Conservation (phyloP, 2,329 filamentous ascomycete genomes). For the Penicillium sp. region DNA sequence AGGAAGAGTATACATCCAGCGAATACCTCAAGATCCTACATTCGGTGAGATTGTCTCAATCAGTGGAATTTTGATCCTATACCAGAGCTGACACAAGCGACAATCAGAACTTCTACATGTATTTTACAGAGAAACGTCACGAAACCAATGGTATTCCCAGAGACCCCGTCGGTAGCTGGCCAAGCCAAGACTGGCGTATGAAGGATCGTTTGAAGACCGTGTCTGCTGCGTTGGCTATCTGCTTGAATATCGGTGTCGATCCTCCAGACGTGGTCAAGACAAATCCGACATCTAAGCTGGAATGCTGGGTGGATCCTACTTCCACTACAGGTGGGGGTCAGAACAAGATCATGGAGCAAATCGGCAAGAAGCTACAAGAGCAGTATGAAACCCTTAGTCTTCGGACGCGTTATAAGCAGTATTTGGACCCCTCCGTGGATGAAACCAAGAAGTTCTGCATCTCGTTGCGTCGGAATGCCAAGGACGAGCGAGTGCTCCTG, state of each 20-base stretch:
- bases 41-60: slow-evolving; percentile 54
- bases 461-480: slow-evolving; percentile 84
- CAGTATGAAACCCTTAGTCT: slow-evolving; percentile 96
- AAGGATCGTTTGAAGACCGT: slow-evolving; percentile 94
- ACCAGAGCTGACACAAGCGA: slow-evolving; percentile 16
- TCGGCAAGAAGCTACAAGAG: slow-evolving; percentile 90
- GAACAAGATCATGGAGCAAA: slow-evolving; percentile 83
- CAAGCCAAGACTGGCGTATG: slow-evolving; percentile 93
- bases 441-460: slow-evolving; percentile 96
- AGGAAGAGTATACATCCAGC: slow-evolving; percentile 85
- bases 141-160: slow-evolving; percentile 89
- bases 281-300: slow-evolving; percentile 84
- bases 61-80: not conserved
- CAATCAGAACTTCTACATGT: slow-evolving; percentile 94
- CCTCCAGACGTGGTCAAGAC: slow-evolving; percentile 97
- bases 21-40: slow-evolving; percentile 83
- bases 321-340: slow-evolving; percentile 69
- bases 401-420: slow-evolving; percentile 95
- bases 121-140: slow-evolving; percentile 96
- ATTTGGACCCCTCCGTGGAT: slow-evolving; percentile 92
- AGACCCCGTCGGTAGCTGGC: slow-evolving; percentile 51
- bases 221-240: slow-evolving; percentile 88
- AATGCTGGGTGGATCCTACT: slow-evolving; percentile 95
- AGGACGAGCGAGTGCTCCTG: slow-evolving; percentile 93
- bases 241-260: slow-evolving; percentile 95